Evolutionary conservation across 2,329 filamentous ascomycete genomes (phyloP), one percentile per base, ranked within the genome.

Genomic region (Apiospora pterosperma): DNA sequence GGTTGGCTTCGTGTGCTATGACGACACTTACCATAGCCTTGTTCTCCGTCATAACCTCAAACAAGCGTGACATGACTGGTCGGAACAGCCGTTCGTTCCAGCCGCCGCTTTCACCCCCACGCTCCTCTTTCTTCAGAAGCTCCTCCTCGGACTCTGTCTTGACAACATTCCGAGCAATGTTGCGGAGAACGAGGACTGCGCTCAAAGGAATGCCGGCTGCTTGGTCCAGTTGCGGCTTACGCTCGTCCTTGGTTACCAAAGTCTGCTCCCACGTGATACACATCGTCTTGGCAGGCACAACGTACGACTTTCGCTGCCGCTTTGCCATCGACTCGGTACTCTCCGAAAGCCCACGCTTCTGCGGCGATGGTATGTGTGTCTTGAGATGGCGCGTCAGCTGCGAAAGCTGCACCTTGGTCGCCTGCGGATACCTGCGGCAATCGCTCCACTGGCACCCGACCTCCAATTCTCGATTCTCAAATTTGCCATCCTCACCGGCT

Each of bases 171-270:
- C 83, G 84, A 14, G 92, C 92, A 66, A 96, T 87, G 74, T 96
- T 96, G 36, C 92, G 86, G 58, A 96, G 82, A 39, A 96, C 90
- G 34, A 95, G 82, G 16, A 91, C 89, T 2, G 91, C 90, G 63
- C 90, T 92, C 7, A 95, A 82, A n/a, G 92, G 91, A 39, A 95
- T 89, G 5, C 92, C 92, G 1, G 90, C 90, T 2, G 92, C 89
- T 72, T 93, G 85, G 2, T 83, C 79, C 5, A 83, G 78, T 10
- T 88, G 85, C 12, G 84, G 83, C 67, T 87, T 87, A 59, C 83
- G 80, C 73, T 88, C 85, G 69, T 88, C 86, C 12, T 84, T 82
- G 38, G 81, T 80, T 41, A 81, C 82, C 55, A 81, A 76, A 4
- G 88, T 90, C 72, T 87, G 83, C 67, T 88, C 84, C 70, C 81